Percentiles rank a stretch among this genome's conserved stretches.
These are phyloP conservation scores for Pythium graminicola DNA, from an alignment of 352 stramenopile species.

Conservation along the genomic window DNA sequence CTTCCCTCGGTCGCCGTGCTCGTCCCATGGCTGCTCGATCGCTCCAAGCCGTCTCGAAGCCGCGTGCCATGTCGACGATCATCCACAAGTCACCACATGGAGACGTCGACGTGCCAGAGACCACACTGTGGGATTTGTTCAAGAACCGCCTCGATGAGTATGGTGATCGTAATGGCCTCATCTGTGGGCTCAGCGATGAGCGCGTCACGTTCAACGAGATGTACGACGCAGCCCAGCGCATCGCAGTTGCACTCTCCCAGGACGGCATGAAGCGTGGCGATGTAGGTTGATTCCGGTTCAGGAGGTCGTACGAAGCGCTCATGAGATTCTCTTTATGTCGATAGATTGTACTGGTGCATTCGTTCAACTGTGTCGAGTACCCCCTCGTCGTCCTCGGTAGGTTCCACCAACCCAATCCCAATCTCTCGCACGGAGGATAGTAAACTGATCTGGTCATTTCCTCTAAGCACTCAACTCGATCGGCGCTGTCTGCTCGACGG, in stretches of 20 bases:
- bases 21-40: background rate
- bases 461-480: constrained; percentile 48
- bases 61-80: constrained; percentile 26
- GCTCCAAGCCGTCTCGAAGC: too few relatives aligned
- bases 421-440: too few relatives aligned
- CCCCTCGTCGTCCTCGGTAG: constrained; percentile 42
- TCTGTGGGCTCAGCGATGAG: constrained; percentile 49
- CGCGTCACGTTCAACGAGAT: constrained; percentile 42
- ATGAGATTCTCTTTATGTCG: too few relatives aligned
- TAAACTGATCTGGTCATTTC: too few relatives aligned
- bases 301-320: too few relatives aligned
- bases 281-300: constrained; percentile 21
- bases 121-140: constrained; percentile 43
- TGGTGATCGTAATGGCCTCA: constrained; percentile 39
- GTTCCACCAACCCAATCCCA: too few relatives aligned
- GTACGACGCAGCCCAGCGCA: constrained; percentile 25
- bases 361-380: constrained; percentile 66
- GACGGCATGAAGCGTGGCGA: constrained; percentile 44
- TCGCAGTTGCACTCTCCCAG: constrained; percentile 37
- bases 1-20: constrained; percentile 4
- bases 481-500: constrained; percentile 45
- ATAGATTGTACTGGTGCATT: constrained; percentile 49
- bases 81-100: constrained; percentile 32
- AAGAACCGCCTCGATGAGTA: constrained; percentile 28
- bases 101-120: constrained; percentile 38